Evolutionary conservation across 169 alveolate species (phyloP).

Genomic region (Neospora caninum): DNA sequence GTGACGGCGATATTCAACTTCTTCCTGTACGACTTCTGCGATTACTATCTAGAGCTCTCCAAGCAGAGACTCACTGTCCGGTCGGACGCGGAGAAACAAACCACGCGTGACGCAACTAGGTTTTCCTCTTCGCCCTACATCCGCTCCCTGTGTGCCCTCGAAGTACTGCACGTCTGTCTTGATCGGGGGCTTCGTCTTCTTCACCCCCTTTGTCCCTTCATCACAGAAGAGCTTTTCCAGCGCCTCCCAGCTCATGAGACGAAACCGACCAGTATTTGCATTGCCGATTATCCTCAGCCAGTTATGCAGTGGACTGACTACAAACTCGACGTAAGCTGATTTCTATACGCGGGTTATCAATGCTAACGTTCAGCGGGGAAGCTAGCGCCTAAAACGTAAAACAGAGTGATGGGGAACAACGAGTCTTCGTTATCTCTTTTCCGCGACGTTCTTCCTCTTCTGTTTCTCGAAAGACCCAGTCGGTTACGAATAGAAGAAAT

Average conservation of each 20-base stretch:
- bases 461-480: too few relatives aligned
- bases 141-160: constrained; percentile 62
- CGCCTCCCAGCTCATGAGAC: constrained; percentile 75
- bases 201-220: constrained; percentile 93
- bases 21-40: constrained; percentile 98
- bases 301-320: constrained; percentile 42
- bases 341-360: neutral
- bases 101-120: neutral
- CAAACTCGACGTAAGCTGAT: constrained; percentile 23
- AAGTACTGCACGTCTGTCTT: constrained; percentile 80
- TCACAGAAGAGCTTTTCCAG: constrained; percentile 93
- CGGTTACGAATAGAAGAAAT: too few relatives aligned
- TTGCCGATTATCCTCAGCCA: constrained; percentile 54
- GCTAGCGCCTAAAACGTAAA: too few relatives aligned
- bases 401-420: too few relatives aligned
- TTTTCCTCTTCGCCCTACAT: neutral
- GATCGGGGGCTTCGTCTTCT: constrained; percentile 83
- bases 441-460: too few relatives aligned
- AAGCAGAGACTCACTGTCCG: constrained; percentile 73
- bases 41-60: constrained; percentile 96
- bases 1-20: constrained; percentile 93
- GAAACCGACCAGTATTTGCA: constrained; percentile 57
- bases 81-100: neutral
- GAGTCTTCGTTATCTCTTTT: too few relatives aligned
- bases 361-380: too few relatives aligned